A percentile compares a stretch with the other conserved stretches of the same genome.
Conservation (phyloP, 1,139 yeast genomes). For the Sugiyamaella grinbergsii region DNA sequence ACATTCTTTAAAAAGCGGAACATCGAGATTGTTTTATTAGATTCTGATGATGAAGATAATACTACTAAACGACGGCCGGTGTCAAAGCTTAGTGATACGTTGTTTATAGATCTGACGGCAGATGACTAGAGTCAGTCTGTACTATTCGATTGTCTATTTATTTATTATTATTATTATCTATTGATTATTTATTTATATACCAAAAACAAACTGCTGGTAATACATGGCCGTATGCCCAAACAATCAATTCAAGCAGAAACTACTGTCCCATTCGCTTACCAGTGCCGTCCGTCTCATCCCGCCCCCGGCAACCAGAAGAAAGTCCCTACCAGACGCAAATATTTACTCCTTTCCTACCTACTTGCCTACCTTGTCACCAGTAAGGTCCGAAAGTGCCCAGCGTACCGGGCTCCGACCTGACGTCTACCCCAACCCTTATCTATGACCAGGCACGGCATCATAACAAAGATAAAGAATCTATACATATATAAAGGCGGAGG, state of each 20-base stretch:
- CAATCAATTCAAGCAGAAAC: no score
- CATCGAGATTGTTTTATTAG: conserved; percentile 7
- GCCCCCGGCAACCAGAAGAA: not conserved
- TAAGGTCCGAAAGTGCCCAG: not conserved
- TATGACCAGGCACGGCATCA: conserved; percentile 10
- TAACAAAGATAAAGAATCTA: not conserved
- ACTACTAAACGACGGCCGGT: conserved; percentile 16
- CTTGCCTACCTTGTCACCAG: no score
- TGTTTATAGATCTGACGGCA: conserved; percentile 24
- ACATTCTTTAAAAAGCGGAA: not conserved
- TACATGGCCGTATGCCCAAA: no score
- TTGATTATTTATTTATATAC: not conserved
- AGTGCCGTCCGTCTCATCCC: no score
- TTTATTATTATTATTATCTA: not conserved
- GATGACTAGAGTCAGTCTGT: conserved; percentile 7
- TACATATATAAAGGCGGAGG: conserved; percentile 1
- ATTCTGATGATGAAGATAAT: conserved; percentile 25
- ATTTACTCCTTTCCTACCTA: not conserved
- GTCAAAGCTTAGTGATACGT: conserved; percentile 6
- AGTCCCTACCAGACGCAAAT: no score
- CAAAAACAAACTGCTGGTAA: no score
- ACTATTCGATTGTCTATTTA: not conserved
- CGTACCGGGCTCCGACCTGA: conserved; percentile 2
- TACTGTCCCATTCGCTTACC: no score
- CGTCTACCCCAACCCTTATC: conserved; percentile 7